Evolutionary conservation across 306 rosid genomes (phyloP).

Genomic region (Pterocarpus santalinus): DNA sequence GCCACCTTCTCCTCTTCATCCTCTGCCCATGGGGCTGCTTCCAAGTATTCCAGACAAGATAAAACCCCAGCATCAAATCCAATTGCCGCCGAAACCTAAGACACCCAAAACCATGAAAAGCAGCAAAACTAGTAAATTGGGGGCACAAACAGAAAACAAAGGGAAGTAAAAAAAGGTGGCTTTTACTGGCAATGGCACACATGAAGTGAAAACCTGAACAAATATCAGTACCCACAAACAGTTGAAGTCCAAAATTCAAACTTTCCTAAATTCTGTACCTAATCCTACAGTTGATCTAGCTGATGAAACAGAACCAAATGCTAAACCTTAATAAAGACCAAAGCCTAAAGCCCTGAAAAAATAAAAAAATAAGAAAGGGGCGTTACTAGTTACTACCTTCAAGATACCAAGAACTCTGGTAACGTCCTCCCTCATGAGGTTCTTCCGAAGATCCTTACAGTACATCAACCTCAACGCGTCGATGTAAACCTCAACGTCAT

Average conservation of each 20-base stretch:
- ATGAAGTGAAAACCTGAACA: too few species aligned
- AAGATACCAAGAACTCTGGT: constrained; percentile 84
- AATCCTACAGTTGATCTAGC: constrained; percentile 36
- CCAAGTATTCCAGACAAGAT: constrained; percentile 95
- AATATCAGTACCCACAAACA: too few species aligned
- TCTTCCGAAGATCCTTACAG: constrained; percentile 87
- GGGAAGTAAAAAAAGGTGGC: too few species aligned
- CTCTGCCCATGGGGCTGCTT: constrained; percentile 98
- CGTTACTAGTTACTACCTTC: constrained; percentile 57
- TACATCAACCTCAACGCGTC: constrained; percentile 91
- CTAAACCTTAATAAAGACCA: not conserved
- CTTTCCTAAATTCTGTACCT: constrained; percentile 43
- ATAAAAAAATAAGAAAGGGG: not conserved
- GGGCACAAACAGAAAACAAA: too few species aligned
- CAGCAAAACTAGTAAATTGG: too few species aligned
- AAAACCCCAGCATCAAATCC: constrained; percentile 94
- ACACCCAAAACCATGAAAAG: not conserved
- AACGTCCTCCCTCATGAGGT: constrained; percentile 89
- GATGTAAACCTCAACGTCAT: constrained; percentile 89
- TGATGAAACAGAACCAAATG: constrained; percentile 24
- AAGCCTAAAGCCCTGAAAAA: not conserved
- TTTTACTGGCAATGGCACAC: too few species aligned
- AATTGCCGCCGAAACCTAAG: constrained; percentile 92
- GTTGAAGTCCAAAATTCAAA: constrained; percentile 30
- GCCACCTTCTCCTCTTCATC: constrained; percentile 99